Percentiles rank a stretch among this genome's conserved stretches.
Evolutionary conservation across 495 filamentous ascomycete species (phyloP).

Genomic region (Ramalina intermedia): DNA sequence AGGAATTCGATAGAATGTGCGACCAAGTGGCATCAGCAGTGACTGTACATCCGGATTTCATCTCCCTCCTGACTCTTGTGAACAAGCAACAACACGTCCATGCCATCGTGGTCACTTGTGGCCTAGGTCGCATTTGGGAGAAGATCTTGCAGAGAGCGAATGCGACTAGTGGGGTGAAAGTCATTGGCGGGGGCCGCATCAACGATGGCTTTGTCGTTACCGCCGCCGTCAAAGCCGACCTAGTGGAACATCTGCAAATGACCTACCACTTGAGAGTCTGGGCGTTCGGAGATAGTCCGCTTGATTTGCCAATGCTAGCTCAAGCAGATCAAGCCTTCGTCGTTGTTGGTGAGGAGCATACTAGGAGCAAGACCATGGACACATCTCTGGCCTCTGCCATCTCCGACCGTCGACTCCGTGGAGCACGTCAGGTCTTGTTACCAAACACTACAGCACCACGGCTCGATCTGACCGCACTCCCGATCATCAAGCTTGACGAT

Average conservation of each 20-base stretch:
- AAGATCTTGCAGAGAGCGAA: constrained; percentile 35
- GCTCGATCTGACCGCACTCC: constrained; percentile 32
- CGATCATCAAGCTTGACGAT: constrained; percentile 25
- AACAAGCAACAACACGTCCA: constrained; percentile 26
- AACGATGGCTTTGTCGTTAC: constrained; percentile 39
- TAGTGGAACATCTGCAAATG: constrained; percentile 30
- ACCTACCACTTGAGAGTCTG: constrained; percentile 29
- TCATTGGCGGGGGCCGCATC: constrained; percentile 42
- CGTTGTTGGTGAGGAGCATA: constrained; percentile 36
- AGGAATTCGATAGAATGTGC: constrained; percentile 34
- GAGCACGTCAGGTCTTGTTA: constrained; percentile 33
- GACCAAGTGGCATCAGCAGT: constrained; percentile 29
- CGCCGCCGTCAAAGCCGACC: constrained; percentile 31
- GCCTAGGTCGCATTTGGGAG: constrained; percentile 42
- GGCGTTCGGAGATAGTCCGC: constrained; percentile 49
- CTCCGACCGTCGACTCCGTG: constrained; percentile 21
- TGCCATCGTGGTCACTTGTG: constrained; percentile 44
- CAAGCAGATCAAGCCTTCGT: constrained; percentile 42
- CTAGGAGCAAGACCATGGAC: constrained; percentile 46
- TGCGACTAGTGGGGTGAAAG: constrained; percentile 28
- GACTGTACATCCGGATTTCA: constrained; percentile 35
- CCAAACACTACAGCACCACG: constrained; percentile 26
- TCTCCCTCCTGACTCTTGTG: constrained; percentile 26
- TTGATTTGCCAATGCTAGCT: constrained; percentile 45
- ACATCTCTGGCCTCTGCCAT: constrained; percentile 29